phyloP scores from a whole-genome alignment of 2,329 filamentous ascomycete genomes.

The Microsporum audouinii region DNA sequence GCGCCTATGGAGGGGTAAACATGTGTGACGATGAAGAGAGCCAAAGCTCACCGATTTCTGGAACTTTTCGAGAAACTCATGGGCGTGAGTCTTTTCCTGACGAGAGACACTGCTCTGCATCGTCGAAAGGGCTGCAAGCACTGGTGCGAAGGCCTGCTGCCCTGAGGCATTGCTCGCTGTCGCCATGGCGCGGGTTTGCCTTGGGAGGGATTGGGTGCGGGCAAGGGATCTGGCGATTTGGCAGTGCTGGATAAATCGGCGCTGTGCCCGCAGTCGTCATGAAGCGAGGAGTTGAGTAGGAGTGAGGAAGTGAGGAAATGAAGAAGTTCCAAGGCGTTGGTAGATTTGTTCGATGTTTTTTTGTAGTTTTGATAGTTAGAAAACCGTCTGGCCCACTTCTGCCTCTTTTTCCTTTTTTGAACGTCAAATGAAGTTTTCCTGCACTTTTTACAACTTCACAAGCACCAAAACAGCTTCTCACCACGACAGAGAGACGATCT shows the following conservation, averaged over 20 bases:
- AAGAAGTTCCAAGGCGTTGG: not conserved
- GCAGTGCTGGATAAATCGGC: not conserved
- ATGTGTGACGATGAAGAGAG: not conserved
- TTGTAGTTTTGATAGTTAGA: too few species aligned
- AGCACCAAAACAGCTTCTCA: not conserved
- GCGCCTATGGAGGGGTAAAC: constrained; percentile 1
- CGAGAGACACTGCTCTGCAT: constrained; percentile 77
- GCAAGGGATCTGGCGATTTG: not conserved
- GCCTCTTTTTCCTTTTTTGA: not conserved
- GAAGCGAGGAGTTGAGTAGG: not conserved
- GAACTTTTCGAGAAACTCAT: constrained; percentile 84
- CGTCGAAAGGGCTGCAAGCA: constrained; percentile 77
- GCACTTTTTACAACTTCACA: not conserved
- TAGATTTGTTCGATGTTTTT: not conserved
- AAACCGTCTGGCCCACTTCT: not conserved
- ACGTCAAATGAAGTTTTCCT: not conserved
- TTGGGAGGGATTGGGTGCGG: not conserved
- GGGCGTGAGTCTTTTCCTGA: constrained; percentile 75
- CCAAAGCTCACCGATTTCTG: constrained; percentile 75
- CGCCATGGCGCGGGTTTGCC: constrained; percentile 47
- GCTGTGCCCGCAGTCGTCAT: not conserved
- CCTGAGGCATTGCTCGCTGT: constrained; percentile 47
- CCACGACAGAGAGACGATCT: not conserved
- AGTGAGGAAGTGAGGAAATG: not conserved
- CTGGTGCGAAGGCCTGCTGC: constrained; percentile 66